Base-by-base conservation (phyloP, 2,329 filamentous ascomycete species). In the Epichloe sylvatica region DNA sequence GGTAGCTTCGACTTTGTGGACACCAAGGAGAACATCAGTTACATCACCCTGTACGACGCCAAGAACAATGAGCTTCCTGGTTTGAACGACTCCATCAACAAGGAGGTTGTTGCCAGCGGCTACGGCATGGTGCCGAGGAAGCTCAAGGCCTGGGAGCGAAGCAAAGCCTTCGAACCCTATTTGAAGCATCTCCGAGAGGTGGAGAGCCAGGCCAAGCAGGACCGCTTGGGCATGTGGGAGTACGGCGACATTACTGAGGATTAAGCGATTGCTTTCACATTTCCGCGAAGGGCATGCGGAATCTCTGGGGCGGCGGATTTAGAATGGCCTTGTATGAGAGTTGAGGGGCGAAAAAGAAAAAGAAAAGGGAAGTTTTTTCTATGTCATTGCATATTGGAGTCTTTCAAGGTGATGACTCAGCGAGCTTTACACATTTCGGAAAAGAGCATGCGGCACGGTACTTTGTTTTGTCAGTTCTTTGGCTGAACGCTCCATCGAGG, bases 171-270 rank as follows among this genome's bases (percentile, higher is more conserved):
- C 43, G 76, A 77, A 51, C 76, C 85, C 35, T 80, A 89, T 41
- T 69, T 95, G 54, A 78, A 80, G 65, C 78, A 78, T 58, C 70
- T 96, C 53, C 82, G 78, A 61, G 77, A 84, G 65, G 78, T 84
- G 47, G 84, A 94, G 72, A 74, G 76, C 36, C 75, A 83, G 65
- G 91, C 91, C 4, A 95, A 94, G 77, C 73, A 78, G 49, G 81
- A 82, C 51, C 80, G 89, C 54, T 74, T 81, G 56, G 92, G 92
- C 41, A 92, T 95, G 78, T 98, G 91, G 90, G 92, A 98, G 76
- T 98, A 97, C 68, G 92, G 92, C 58, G 92, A 97, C 66, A 76
- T 95, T 62, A 94, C 88, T 13, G 90, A 95, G 71, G 88, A 94
- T 62, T 89, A 80, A 65, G 47, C n/a, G 49, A 34, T 33, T 12